Evolutionary conservation across 371 early-diverging fungal species (phyloP).

Genomic region (Mucor mucedo): DNA sequence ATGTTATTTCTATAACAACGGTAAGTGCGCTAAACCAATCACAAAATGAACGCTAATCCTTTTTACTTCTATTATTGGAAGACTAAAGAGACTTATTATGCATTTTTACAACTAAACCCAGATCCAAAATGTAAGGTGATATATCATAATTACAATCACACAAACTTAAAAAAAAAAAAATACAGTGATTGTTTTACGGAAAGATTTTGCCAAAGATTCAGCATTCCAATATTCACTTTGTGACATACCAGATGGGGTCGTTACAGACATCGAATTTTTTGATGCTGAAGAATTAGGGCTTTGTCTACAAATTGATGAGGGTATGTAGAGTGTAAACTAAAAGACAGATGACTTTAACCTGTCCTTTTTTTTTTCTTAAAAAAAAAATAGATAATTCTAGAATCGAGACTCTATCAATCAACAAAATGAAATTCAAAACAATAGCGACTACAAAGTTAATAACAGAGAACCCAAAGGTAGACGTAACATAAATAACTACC

Average conservation of each 20-base stretch:
- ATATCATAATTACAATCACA: background rate
- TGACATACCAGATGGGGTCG: background rate
- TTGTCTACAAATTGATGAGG: constrained; percentile 11
- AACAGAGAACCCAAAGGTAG: constrained; percentile 8
- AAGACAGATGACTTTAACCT: no score
- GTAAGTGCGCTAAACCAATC: constrained; percentile 9
- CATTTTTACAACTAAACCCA: constrained; percentile 11
- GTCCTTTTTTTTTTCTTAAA: no score
- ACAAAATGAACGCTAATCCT: background rate
- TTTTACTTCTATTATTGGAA: background rate
- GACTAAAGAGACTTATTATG: constrained; percentile 11
- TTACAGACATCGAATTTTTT: constrained; percentile 33
- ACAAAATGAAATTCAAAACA: constrained; percentile 7
- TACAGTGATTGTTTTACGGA: constrained; percentile 24
- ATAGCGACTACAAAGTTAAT: background rate
- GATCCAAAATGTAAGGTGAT: constrained; percentile 18
- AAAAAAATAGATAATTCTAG: constrained; percentile 1
- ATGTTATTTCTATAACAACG: constrained; percentile 4
- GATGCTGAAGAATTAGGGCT: constrained; percentile 27
- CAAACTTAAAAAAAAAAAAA: background rate
- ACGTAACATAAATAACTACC: background rate
- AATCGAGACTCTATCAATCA: constrained; percentile 11
- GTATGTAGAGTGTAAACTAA: background rate
- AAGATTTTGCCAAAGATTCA: background rate
- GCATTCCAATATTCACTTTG: constrained; percentile 11